Evolutionary conservation across 768 basidiomycete genomes (phyloP), one percentile per base, ranked within the genome.

Genomic region (Leucocoprinus sp.): DNA sequence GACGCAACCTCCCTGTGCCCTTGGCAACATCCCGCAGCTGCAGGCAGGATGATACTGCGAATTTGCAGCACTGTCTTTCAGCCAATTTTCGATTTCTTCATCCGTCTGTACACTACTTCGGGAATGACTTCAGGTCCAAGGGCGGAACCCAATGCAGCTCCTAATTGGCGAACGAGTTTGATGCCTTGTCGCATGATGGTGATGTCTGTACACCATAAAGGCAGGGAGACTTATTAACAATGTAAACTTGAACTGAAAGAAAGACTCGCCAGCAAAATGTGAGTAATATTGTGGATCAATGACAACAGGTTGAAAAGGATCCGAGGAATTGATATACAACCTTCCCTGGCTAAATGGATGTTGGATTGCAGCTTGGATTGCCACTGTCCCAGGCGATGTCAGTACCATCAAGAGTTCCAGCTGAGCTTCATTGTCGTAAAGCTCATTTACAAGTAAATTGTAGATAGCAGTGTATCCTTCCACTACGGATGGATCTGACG

Each of bases 281-380:
- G 73, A 66, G 38, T 80, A 71, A 61, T 84, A 85, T 48, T 72
- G 61, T 4, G 84, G 84, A 60, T 86, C 78, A 56, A 86, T 81
- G 29, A 71, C 54, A 3, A 81, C 76, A 15, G 64, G 57, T 42
- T 76, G 73, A 60, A 86, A 86, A 0, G 78, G 66, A 52, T 76
- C 69, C n/a, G 69, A 65, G 1, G 75, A 73, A 54, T 73, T 79
- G 63, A 85, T 78, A 48, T 74, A 75, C 24, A 84, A 55, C 4
- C 68, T 70, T n/a, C 84, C 84, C 41, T 77, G 72, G 28, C 72
- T 79, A 57, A 72, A 71, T 1, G 81, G 79, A 55, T 79, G 80
- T 55, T 84, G 82, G 11, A 82, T 52, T 0, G 78, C 81, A 2
- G 75, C 72, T 53, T 84, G 83, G 38, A 84, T 69, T 7, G 66